Base-by-base conservation (phyloP, 345 rosid species). In the Lagerstroemia speciosa region DNA sequence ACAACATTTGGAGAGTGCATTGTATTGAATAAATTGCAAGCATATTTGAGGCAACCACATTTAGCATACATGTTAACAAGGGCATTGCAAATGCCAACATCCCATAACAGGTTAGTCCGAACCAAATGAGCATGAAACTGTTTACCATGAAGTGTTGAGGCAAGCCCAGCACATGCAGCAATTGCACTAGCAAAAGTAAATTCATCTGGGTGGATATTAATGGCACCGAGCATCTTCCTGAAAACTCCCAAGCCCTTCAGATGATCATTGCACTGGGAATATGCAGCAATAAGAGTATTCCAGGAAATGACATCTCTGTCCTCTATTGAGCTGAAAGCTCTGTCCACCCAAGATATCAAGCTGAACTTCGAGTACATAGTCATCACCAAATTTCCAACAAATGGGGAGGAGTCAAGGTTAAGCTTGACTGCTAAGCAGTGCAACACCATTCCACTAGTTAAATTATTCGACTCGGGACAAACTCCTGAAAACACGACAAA, bases 21-120 rank as follows among this genome's bases (percentile, higher is more conserved):
- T 67, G 64, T 65, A 65, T 66, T 73, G 72, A 86, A 88, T 67
- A 74, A 55, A 27, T 65, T 62, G 67, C 67, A 72, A 45, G 86
- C 82, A 72, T 71, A 70, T 34, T 31, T 71, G 20, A 88, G 78
- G 32, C 72, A 86, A 69, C 91, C 91, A 55, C 93, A 88, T 83
- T 88, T 83, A 43, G 87, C 84, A 68, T 88, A 84, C 91, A 88
- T 81, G 80, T 86, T 86, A 29, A 83, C 76, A 62, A 84, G 90
- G 57, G 84, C 84, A 33, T 86, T 88, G 70, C 67, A 72, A 24
- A 76, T 83, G 57, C 82, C 90, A 22, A 80, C 72, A 66, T 86
- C 87, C 75, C 72, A 76, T 31, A 67, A 65, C 70, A 66, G 62
- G 68, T 72, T 70, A 50, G 78, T 73, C 69, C 79, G 83, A 50